phyloP scores from a whole-genome alignment of 306 rosid species.

The Fagus sylvatica region DNA sequence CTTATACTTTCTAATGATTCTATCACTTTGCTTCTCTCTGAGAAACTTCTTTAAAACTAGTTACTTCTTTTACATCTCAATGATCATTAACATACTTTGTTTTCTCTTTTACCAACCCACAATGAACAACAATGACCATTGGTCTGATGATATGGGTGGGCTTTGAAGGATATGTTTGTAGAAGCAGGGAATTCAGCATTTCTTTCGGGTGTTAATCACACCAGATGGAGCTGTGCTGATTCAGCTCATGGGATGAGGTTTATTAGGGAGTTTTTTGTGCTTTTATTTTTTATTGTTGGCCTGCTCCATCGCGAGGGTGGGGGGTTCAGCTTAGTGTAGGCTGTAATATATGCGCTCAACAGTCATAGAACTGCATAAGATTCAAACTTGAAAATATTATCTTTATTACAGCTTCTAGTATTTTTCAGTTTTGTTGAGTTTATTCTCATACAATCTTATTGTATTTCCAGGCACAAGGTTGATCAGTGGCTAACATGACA shows the following conservation, averaged over 20 bases:
- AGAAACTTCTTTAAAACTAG: not conserved
- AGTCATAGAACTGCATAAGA: not conserved
- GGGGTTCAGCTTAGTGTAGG: too few relatives aligned
- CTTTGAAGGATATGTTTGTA: too few relatives aligned
- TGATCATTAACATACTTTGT: not conserved
- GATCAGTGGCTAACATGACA: conserved; percentile 39
- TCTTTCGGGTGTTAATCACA: too few relatives aligned
- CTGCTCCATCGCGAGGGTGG: too few relatives aligned
- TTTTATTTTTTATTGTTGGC: not conserved
- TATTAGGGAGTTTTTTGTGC: too few relatives aligned
- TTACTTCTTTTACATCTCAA: not conserved
- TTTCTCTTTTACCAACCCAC: not conserved
- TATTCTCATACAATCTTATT: conserved; percentile 2
- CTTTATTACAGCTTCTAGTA: not conserved
- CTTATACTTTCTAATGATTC: not conserved
- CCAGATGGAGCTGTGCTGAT: too few relatives aligned
- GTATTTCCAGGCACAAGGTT: conserved; percentile 42
- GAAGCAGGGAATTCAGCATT: too few relatives aligned
- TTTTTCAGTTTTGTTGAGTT: not conserved
- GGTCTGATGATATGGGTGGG: too few relatives aligned
- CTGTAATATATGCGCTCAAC: not conserved
- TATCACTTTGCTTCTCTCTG: not conserved
- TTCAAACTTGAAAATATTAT: not conserved
- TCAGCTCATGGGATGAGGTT: too few relatives aligned
- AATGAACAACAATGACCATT: not conserved